Percentiles rank a stretch among this genome's conserved stretches.
These are phyloP conservation scores for Pichia inconspicua DNA, from an alignment of 1,139 yeast species.

Conservation along the genomic window DNA sequence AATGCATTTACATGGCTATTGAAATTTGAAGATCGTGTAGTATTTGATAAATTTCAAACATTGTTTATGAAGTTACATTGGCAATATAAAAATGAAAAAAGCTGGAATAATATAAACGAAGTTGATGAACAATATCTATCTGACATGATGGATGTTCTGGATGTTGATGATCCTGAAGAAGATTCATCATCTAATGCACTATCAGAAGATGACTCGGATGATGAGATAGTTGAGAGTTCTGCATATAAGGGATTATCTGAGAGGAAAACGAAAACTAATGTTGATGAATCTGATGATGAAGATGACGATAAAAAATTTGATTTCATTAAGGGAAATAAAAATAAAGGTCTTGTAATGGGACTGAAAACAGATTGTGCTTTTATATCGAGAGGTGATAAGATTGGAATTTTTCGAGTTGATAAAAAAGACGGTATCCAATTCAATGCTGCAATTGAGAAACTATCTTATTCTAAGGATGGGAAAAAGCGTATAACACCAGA, in stretches of 20 bases:
- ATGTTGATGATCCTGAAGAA: constrained; percentile 27
- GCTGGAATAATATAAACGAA: constrained; percentile 33
- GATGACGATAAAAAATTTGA: constrained; percentile 10
- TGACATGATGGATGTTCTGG: constrained; percentile 37
- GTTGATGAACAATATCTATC: constrained; percentile 43
- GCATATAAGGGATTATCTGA: neutral
- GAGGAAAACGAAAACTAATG: constrained; percentile 4
- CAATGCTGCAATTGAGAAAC: constrained; percentile 56
- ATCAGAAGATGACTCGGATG: constrained; percentile 17
- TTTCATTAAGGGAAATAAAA: constrained; percentile 34
- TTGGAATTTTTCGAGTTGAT: constrained; percentile 70
- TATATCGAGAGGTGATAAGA: constrained; percentile 68
- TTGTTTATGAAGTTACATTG: constrained; percentile 48
- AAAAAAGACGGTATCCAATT: constrained; percentile 42
- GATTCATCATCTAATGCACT: constrained; percentile 11
- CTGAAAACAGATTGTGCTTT: constrained; percentile 62
- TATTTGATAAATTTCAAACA: constrained; percentile 45
- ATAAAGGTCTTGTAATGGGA: constrained; percentile 65
- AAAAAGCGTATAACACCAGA: constrained; percentile 43
- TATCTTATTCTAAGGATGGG: constrained; percentile 48
- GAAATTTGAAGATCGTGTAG: constrained; percentile 38
- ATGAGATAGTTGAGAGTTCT: constrained; percentile 25
- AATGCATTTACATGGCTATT: constrained; percentile 55
- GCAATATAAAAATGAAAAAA: constrained; percentile 48
- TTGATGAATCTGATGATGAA: constrained; percentile 26